phyloP scores from a whole-genome alignment of 768 basidiomycete species.

The Leccinum longicurvipes region DNA sequence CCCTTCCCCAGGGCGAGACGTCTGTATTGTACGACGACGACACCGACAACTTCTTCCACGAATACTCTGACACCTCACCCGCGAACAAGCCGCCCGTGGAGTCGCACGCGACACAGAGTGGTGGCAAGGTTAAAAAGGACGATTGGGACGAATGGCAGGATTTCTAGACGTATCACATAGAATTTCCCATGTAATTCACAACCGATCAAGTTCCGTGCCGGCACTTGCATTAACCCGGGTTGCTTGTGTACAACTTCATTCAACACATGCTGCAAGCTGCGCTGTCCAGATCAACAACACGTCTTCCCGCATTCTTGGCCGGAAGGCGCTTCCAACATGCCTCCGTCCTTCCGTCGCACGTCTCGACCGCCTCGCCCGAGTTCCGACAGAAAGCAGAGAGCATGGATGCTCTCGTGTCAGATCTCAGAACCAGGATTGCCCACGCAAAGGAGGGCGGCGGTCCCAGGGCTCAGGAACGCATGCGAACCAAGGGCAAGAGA shows the following conservation, averaged over 20 bases:
- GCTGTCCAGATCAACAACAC: conserved; percentile 11
- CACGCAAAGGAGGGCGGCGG: conserved; percentile 71
- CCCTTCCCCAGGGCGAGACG: conserved; percentile 50
- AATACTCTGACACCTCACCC: conserved; percentile 25
- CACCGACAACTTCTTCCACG: conserved; percentile 58
- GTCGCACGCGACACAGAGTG: conserved; percentile 4
- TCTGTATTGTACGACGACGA: conserved; percentile 62
- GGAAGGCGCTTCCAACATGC: conserved; percentile 55
- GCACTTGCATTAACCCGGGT: neutral
- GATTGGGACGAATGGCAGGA: conserved; percentile 84
- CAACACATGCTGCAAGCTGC: conserved; percentile 21
- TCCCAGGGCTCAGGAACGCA: conserved; percentile 66
- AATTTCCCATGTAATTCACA: neutral
- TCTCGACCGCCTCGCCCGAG: conserved; percentile 69
- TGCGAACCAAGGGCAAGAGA: conserved; percentile 76
- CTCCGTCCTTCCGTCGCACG: conserved; percentile 65
- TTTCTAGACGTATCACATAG: conserved; percentile 44
- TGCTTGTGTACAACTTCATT: neutral
- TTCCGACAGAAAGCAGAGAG: conserved; percentile 62
- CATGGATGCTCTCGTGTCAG: conserved; percentile 68
- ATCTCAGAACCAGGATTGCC: conserved; percentile 58
- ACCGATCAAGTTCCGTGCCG: conserved; percentile 26
- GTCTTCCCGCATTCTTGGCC: conserved; percentile 1
- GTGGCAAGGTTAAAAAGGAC: conserved; percentile 35
- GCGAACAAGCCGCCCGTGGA: conserved; percentile 1